Percentiles rank a stretch among this genome's conserved stretches.
Conservation (phyloP, 2,329 filamentous ascomycete species). For the Tolypocladium album region DNA sequence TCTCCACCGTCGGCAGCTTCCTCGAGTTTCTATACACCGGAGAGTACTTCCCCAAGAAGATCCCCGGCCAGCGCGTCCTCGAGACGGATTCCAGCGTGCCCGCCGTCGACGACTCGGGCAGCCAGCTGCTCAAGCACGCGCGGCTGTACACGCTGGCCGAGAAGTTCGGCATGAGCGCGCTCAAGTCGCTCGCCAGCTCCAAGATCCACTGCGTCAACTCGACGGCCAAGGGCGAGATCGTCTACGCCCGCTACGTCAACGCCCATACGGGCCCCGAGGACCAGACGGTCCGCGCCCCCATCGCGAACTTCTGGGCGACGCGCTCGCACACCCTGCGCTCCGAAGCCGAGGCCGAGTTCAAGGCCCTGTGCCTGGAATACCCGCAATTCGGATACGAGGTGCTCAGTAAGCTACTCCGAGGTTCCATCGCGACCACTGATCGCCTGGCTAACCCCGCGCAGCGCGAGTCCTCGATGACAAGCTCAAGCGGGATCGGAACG, state of each 20-base stretch:
- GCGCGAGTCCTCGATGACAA: constrained; percentile 56
- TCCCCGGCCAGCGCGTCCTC: constrained; percentile 52
- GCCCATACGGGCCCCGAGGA: constrained; percentile 62
- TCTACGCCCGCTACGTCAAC: constrained; percentile 87
- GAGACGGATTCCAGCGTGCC: constrained; percentile 59
- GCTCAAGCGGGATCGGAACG: constrained; percentile 51
- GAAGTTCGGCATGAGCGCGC: constrained; percentile 55
- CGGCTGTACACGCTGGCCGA: constrained; percentile 82
- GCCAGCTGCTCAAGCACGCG: constrained; percentile 79
- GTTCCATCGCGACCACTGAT: constrained; percentile 5
- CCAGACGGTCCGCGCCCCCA: constrained; percentile 62
- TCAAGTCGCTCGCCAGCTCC: constrained; percentile 68
- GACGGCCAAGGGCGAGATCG: constrained; percentile 81
- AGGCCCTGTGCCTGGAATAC: constrained; percentile 73
- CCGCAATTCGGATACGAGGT: constrained; percentile 92
- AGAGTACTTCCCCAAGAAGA: constrained; percentile 60
- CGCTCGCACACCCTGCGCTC: constrained; percentile 70
- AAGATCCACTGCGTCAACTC: constrained; percentile 91
- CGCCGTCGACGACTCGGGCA: constrained; percentile 62
- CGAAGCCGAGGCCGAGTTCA: constrained; percentile 81
- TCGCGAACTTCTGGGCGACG: constrained; percentile 85
- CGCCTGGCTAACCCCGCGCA: constrained; percentile 14
- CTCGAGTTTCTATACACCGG: constrained; percentile 30
- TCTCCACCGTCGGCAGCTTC: constrained; percentile 25
- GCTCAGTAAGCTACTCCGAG: constrained; percentile 48